These are phyloP conservation scores for Solanum chacoense DNA, from an alignment of 305 asterid species.

Conservation along the genomic window DNA sequence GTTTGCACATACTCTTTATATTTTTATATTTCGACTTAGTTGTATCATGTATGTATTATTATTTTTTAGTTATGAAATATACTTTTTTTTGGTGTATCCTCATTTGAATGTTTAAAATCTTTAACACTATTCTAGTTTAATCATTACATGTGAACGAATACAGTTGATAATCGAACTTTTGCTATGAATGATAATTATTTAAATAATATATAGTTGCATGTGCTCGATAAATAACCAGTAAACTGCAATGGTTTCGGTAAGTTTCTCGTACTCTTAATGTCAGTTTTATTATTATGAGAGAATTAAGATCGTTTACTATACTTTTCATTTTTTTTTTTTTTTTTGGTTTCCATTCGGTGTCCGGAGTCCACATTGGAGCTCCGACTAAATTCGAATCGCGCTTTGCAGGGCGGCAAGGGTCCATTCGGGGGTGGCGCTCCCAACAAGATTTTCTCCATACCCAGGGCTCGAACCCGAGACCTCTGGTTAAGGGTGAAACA, in stretches of 20 bases:
- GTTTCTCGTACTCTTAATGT: not conserved
- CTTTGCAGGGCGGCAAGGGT: no score
- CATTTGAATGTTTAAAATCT: not conserved
- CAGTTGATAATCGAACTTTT: no score
- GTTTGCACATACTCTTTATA: not conserved
- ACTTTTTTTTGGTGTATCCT: not conserved
- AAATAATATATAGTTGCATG: not conserved
- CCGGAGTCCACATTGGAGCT: no score
- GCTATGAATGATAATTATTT: not conserved
- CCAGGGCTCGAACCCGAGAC: no score
- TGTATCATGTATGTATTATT: not conserved
- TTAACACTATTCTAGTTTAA: not conserved
- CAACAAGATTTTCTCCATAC: no score
- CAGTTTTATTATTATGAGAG: not conserved
- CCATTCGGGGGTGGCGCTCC: no score
- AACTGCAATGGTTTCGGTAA: not conserved
- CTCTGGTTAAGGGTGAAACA: no score
- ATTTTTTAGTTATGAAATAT: not conserved
- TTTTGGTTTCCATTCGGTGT: no score
- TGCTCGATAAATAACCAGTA: not conserved
- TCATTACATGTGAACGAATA: not conserved
- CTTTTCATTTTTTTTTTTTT: not conserved
- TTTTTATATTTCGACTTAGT: not conserved
- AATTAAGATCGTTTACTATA: not conserved
- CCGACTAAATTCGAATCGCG: no score